Evolutionary conservation across 495 filamentous ascomycete genomes (phyloP), one percentile per base, ranked within the genome.

Genomic region (Aspergillus ellipticus): DNA sequence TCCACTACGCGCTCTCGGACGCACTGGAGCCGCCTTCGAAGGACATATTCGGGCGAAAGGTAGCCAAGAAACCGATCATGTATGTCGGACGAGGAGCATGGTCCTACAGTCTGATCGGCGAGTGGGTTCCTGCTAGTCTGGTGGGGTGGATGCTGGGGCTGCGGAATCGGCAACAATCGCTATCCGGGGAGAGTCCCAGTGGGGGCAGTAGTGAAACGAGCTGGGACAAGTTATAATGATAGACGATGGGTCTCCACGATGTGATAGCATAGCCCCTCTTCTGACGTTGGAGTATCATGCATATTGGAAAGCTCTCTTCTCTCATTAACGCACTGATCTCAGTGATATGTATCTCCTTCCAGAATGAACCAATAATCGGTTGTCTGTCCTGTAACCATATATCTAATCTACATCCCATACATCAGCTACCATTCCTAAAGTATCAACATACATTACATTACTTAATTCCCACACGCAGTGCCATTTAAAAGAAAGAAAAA

Each of bases 91-190:
- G 89, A 46, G 95, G 94, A 5, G 89, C 89, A 11, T 67, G 84
- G 45, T 76, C 88, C 0, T 97, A 98, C 70, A 86, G 86, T n/a
- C 73, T 96, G 31, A 85, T 97, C 1, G 95, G 94, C 2, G 79
- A 82, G 15, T 95, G 86, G 85, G 80, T 86, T n/a, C 94, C 94
- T 9, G 75, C 79, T 16, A 82, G 85, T 6, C 42, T 97, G 26
- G 89, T 97, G 20, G 83, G 82, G 16, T 90, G 89, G 87, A 96
- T 97, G 89, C 83, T 96, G 80, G 89, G 92, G 1, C 80, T 89
- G 29, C 72, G 82, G 39, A 74, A 72, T 48, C 82, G 67, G 42
- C 42, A 45, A 6, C 19, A 45, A 20, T 53, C 63, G 54, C 15
- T 42, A 0, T 49, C 61, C 2, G 47, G 28, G 15, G 61, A 62